Conservation (phyloP, 2,329 filamentous ascomycete species). For the Neoarthrinium moseri region DNA sequence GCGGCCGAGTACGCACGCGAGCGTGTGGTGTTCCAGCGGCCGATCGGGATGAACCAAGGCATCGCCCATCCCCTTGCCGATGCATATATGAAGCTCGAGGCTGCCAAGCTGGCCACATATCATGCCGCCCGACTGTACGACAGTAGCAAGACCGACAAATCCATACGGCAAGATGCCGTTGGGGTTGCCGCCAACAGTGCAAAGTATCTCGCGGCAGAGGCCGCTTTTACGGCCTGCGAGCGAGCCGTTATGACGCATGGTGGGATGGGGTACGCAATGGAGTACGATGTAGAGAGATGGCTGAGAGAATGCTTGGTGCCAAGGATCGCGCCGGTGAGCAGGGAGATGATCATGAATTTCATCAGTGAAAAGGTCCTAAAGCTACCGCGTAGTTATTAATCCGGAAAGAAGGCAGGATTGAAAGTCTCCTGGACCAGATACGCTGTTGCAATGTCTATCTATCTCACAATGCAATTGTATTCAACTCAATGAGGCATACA, state of each 20-base stretch:
- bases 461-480: no score
- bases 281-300: conserved; percentile 66
- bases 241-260: conserved; percentile 58
- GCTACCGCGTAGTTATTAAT: conserved; percentile 61
- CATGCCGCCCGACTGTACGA: conserved; percentile 65
- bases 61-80: conserved; percentile 66
- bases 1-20: conserved; percentile 67
- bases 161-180: conserved; percentile 53
- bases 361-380: conserved; percentile 67
- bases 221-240: conserved; percentile 62
- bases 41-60: conserved; percentile 66
- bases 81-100: conserved; percentile 64
- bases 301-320: conserved; percentile 65
- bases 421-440: no score
- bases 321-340: conserved; percentile 61
- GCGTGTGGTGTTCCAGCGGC: conserved; percentile 62
- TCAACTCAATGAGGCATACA: no score
- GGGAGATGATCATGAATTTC: conserved; percentile 77
- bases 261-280: conserved; percentile 64
- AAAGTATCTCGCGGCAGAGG: conserved; percentile 69
- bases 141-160: conserved; percentile 45
- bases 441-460: no score
- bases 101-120: conserved; percentile 63
- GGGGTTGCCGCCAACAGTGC: conserved; percentile 68
- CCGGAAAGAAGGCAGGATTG: neutral